A percentile compares a stretch with the other conserved stretches of the same genome.
phyloP scores from a whole-genome alignment of 768 basidiomycete species.

The Calocera cornea region DNA sequence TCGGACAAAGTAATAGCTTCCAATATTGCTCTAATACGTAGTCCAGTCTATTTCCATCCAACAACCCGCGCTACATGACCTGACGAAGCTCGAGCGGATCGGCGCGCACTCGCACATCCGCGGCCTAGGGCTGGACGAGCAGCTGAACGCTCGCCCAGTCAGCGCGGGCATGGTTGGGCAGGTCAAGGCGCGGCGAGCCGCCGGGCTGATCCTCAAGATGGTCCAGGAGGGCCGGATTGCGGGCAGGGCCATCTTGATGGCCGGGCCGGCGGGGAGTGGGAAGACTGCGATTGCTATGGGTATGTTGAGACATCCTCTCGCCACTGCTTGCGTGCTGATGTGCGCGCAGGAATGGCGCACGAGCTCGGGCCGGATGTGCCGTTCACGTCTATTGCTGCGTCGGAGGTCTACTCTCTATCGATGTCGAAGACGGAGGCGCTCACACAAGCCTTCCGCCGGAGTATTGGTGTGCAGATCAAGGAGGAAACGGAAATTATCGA shows the following conservation, averaged over 20 bases:
- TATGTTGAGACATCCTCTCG: conserved; percentile 25
- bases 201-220: conserved; percentile 96
- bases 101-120: conserved; percentile 91
- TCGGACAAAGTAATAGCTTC: not conserved
- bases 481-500: conserved; percentile 97
- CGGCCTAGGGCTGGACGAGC: conserved; percentile 84
- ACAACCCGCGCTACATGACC: conserved; percentile 56
- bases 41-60: not conserved
- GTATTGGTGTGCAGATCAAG: conserved; percentile 93
- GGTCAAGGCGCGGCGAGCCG: conserved; percentile 88
- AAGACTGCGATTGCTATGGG: conserved; percentile 98
- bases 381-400: conserved; percentile 94
- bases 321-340: not conserved
- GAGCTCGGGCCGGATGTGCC: conserved; percentile 88
- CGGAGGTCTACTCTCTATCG: conserved; percentile 94
- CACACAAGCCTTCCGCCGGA: conserved; percentile 88
- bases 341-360: conserved; percentile 75
- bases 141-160: conserved; percentile 76
- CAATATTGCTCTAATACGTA: not conserved
- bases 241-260: conserved; percentile 90
- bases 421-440: conserved; percentile 98
- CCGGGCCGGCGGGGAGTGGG: conserved; percentile 91
- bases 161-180: conserved; percentile 97
- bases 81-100: conserved; percentile 89
- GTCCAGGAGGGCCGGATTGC: conserved; percentile 93